phyloP scores from a whole-genome alignment of 2,329 filamentous ascomycete species.

The Lecanicillium sp. region DNA sequence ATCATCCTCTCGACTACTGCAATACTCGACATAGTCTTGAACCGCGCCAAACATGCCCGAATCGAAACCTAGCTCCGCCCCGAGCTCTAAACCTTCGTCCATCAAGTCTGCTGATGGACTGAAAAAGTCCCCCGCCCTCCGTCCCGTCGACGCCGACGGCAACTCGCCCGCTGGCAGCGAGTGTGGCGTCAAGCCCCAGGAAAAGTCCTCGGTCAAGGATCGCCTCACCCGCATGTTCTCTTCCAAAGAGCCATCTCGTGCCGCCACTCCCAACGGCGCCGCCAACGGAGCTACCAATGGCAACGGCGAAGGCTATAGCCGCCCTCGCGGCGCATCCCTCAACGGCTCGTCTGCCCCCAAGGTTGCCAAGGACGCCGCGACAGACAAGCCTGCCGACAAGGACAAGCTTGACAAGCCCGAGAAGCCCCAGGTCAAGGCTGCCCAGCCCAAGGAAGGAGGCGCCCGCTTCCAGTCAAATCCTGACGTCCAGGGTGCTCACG shows the following conservation, averaged over 20 bases:
- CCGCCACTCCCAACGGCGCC: slow-evolving; percentile 26
- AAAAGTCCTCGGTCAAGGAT: slow-evolving; percentile 58
- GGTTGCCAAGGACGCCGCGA: slow-evolving; percentile 36
- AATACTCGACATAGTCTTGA: background rate
- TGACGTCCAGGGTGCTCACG: slow-evolving; percentile 63
- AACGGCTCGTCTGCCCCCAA: slow-evolving; percentile 32
- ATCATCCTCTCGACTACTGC: background rate
- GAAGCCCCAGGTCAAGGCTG: slow-evolving; percentile 21
- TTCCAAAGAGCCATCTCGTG: slow-evolving; percentile 43
- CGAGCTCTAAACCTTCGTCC: slow-evolving; percentile 45
- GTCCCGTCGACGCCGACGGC: slow-evolving; percentile 32
- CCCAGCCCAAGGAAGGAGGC: slow-evolving; percentile 29
- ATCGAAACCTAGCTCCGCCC: slow-evolving; percentile 34
- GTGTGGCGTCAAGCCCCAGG: slow-evolving; percentile 25
- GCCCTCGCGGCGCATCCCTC: slow-evolving; percentile 30
- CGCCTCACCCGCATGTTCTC: slow-evolving; percentile 61
- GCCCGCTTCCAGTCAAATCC: slow-evolving; percentile 48
- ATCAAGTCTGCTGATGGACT: slow-evolving; percentile 41
- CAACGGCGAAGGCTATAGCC: slow-evolving; percentile 25
- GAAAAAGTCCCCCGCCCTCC: slow-evolving; percentile 34
- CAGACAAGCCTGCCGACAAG: slow-evolving; percentile 23
- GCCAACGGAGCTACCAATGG: slow-evolving; percentile 4
- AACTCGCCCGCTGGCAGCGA: slow-evolving; percentile 12
- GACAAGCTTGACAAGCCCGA: slow-evolving; percentile 24
- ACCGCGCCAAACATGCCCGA: slow-evolving; percentile 27